Base-by-base conservation (phyloP, 352 stramenopile genomes). In the Globisporangium cylindrosporum region DNA sequence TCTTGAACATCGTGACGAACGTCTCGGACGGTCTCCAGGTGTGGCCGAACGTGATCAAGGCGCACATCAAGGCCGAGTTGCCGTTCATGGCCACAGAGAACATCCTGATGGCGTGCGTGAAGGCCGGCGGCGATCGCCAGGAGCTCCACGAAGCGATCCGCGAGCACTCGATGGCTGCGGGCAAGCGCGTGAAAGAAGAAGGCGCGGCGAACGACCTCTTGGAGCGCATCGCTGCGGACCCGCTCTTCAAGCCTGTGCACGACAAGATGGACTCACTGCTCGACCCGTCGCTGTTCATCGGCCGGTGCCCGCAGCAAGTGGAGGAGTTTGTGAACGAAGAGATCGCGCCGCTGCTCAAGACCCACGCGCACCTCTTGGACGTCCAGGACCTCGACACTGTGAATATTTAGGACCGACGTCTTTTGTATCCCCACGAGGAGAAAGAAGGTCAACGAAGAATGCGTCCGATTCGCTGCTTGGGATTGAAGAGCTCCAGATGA, bases 51-150 rank as follows among this genome's bases (percentile, higher is more conserved):
- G 91, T 98, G 22, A 98, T 99, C 65, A 93, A 96, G 69, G 79
- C 92, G n/a, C 97, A 99, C 79, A 98, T 99, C 65, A 97, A 97
- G 79, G 93, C 95, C 20, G 97, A 99, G 84, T 82, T 99, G 68
- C 98, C 98, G 25, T 99, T 99, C 81, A 99, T 99, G 98, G 95
- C 97, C 29, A 99, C 98, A 10, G 98, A 99, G 79, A 98, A 98
- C 76, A 99, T 99, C 75, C 76, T 99, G 51, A 99, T 99, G 98
- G 97, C 98, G 49, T 99, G 97, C 75, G 90, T 98, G 59, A 99
- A 99, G 92, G 94, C 93, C 14, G 97, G 98, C 32, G 98, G 98
- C n/a, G 97, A 99, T 73, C 91, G 98, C 63, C 97, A 99, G 75
- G 83, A 92, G 67, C 82, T 99, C 54, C 98, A 99, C 81, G 98